Percentiles rank a stretch among this genome's conserved stretches.
Evolutionary conservation across 2,329 filamentous ascomycete genomes (phyloP).

Genomic region (Metarhizium rileyi): DNA sequence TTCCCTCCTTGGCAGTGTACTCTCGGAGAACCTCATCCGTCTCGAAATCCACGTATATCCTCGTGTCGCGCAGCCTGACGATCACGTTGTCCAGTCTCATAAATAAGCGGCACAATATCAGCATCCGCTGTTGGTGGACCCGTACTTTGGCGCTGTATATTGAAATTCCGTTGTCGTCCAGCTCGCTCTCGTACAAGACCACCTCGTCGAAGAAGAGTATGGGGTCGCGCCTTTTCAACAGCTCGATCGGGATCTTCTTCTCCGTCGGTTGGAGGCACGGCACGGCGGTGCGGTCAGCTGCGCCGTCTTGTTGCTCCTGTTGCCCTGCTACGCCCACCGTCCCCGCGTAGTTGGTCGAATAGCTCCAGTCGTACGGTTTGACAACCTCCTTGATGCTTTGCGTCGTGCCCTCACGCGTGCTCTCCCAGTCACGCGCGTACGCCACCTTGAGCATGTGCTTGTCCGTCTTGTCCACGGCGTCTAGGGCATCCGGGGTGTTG

Average conservation of each 20-base stretch:
- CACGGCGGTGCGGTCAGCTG: background rate
- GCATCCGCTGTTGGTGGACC: conserved; percentile 81
- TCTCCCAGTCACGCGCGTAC: conserved; percentile 78
- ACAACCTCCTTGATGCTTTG: conserved; percentile 89
- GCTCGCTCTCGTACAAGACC: conserved; percentile 91
- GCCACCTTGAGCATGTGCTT: conserved; percentile 85
- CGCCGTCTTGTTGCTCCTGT: conserved; percentile 7
- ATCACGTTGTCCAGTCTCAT: conserved; percentile 89
- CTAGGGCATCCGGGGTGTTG: conserved; percentile 77
- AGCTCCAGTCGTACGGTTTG: conserved; percentile 97
- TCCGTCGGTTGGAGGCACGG: conserved; percentile 19
- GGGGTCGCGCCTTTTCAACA: conserved; percentile 81
- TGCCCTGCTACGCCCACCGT: conserved; percentile 37
- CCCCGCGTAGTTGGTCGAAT: conserved; percentile 80
- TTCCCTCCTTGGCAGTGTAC: conserved; percentile 79
- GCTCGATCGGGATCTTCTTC: conserved; percentile 65
- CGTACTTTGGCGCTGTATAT: conserved; percentile 83
- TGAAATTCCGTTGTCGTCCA: conserved; percentile 94
- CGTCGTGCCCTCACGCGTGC: conserved; percentile 60
- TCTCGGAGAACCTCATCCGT: conserved; percentile 73
- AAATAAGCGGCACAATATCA: conserved; percentile 79
- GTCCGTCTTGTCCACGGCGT: conserved; percentile 89
- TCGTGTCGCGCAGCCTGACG: conserved; percentile 77
- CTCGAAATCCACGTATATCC: conserved; percentile 84
- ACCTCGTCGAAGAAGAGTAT: conserved; percentile 97